Evolutionary conservation across 176 grass and related monocot species (phyloP).

Genomic region (Coix lacrymajobi): DNA sequence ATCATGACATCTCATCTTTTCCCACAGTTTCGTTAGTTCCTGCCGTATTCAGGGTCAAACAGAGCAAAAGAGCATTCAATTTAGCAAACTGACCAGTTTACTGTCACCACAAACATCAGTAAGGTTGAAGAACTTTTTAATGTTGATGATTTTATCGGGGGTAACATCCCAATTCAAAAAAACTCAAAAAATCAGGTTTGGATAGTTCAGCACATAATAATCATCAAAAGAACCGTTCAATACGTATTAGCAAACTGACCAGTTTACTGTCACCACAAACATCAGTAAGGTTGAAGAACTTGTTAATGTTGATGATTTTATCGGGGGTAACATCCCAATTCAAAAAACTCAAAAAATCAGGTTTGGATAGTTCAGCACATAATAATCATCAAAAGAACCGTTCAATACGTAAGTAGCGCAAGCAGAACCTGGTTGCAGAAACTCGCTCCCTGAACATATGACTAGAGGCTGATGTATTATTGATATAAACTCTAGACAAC

Average conservation of each 20-base stretch:
- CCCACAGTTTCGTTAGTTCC: slow-evolving; percentile 84
- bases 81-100: neutral
- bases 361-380: neutral
- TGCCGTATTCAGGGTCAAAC: slow-evolving; percentile 16
- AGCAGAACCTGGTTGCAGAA: neutral
- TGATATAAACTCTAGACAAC: neutral
- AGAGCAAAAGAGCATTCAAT: neutral
- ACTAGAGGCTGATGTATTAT: too few relatives aligned
- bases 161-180: neutral
- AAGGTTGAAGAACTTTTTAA: neutral
- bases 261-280: neutral
- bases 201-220: neutral
- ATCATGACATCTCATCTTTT: slow-evolving; percentile 81
- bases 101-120: neutral
- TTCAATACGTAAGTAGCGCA: neutral
- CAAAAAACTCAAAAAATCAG: neutral
- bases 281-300: neutral
- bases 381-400: neutral
- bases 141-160: neutral
- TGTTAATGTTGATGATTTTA: neutral
- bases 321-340: neutral
- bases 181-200: neutral
- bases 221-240: neutral
- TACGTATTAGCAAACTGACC: neutral
- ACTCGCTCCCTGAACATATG: neutral